Evolutionary conservation across 192 early-diverging fungal species (phyloP), one percentile per base, ranked within the genome.

Genomic region (Lunasporangiospora selenospora): DNA sequence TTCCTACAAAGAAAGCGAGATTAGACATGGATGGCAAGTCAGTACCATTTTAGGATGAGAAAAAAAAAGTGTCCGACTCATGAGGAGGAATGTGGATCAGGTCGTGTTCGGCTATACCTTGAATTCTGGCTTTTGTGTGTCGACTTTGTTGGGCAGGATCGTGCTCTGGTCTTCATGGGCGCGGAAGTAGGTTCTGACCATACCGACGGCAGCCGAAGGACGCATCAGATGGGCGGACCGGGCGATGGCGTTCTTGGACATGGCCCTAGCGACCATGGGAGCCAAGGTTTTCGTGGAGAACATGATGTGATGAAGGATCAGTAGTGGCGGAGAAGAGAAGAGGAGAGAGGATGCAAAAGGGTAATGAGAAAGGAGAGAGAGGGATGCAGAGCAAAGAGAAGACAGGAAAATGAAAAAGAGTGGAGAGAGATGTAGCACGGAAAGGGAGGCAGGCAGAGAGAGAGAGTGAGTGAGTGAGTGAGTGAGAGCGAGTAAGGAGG

Each of bases 131-230:
- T 84, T 85, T 26, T 84, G 75, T 18, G 79, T 83, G 58, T 92
- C 90, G 37, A 94, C 75, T 24, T 82, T 84, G 78, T 88, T 88
- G 47, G 88, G 85, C 34, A 94, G 75, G 39, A 91, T 77, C 29
- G 77, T 83, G 36, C 82, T 80, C 66, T 58, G 53, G 44, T 80
- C 78, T 54, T 86, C 85, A 54, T 83, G 81, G 18, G 53, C 53
- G 29, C 67, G 67, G 53, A 57, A 51, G 67, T 62, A 71, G 47
- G 67, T 37, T 24, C 67, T 53, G 47, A 62, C 53, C 51, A 71
- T 62, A 45, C 59, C 59, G 46, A 71, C 67, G 27, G 67, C 67
- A 18, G 53, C 34, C 7, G 67, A 71, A 15, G 67, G 67, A 30
- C 67, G 67, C 67, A 71, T 71, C 37, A 71, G 27, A 7, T 30